Base-by-base conservation (phyloP, 2,329 filamentous ascomycete species). In the Blumeria graminis region DNA sequence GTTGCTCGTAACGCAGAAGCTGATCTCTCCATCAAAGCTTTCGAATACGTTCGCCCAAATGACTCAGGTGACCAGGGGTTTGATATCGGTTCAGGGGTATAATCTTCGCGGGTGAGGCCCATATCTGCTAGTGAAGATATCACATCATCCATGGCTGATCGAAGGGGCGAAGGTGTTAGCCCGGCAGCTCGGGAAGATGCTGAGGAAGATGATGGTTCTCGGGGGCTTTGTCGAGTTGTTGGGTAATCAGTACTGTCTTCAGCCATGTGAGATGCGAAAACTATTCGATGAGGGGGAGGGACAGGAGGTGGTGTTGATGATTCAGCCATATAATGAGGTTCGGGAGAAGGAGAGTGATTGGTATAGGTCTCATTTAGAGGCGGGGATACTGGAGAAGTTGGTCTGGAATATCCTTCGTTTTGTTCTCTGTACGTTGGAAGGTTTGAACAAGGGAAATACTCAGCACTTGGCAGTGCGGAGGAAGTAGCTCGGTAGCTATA, bases 131-230 rank as follows among this genome's bases (percentile, higher is more conserved):
- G 70, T 57, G 92, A 93, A 61, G 92, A 87, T 80, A 96, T 95
- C 3, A 98, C 89, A 68, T 93, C 90, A 65, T 96, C 90, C 88
- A 98, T 98, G 0, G 92, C 92, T 67, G 89, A 87, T 58, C 92
- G 77, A 3, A 98, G 71, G 0, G 92, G 92, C 1, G 92, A 96
- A 0, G 92, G 92, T 0, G 92, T 98, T 67, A 86, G 72, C 1
- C 80, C 80, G 48, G 75, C 77, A 41, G 72, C 71, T 50, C 74
- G 78, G 1, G 84, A 80, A 5, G 86, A 88, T 3, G 79, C 79
- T 2, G 81, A 82, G 38, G 72, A 74, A 0, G 83, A 82, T 1
- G 84, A 86, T 6, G 73, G 72, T 60, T 68, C 74, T 59, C 76
- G 70, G 1, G 79, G 76, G 1, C 76, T 81, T 56, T 75, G 71